A percentile compares a stretch with the other conserved stretches of the same genome.
Evolutionary conservation across 257 asterid species (phyloP).

Genomic region (Coffea eugenioides): DNA sequence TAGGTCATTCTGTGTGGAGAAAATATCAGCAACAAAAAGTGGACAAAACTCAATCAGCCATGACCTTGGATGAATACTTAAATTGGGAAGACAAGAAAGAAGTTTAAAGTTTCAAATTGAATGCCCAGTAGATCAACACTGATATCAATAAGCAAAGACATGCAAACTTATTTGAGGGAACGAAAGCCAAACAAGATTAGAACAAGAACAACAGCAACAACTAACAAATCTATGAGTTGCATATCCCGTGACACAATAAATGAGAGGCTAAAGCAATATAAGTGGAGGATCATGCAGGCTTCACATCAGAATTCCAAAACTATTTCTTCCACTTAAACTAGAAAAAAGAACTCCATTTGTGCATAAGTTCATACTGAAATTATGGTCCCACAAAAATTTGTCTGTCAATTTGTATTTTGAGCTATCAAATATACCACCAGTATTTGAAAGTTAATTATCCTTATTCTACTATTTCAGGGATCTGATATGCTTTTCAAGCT

Average conservation of each 20-base stretch:
- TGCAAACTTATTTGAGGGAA: background rate
- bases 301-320: background rate
- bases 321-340: background rate
- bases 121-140: background rate
- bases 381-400: background rate
- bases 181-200: background rate
- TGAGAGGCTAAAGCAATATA: background rate
- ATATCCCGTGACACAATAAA: background rate
- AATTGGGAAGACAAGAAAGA: background rate
- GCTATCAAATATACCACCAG: background rate
- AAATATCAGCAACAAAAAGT: background rate
- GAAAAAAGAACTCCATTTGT: background rate
- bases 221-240: background rate
- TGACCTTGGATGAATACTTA: background rate
- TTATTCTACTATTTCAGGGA: background rate
- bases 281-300: background rate
- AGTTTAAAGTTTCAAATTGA: background rate
- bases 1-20: slow-evolving; percentile 53
- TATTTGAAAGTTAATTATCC: background rate
- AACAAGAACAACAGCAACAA: background rate
- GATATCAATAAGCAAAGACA: background rate
- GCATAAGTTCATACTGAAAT: background rate
- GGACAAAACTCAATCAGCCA: slow-evolving; percentile 12
- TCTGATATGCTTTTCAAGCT: too few species aligned
- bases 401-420: background rate